Percentiles rank a stretch among this genome's conserved stretches.
Evolutionary conservation across 2,329 filamentous ascomycete species (phyloP).

Genomic region (Colletotrichum coccodes): DNA sequence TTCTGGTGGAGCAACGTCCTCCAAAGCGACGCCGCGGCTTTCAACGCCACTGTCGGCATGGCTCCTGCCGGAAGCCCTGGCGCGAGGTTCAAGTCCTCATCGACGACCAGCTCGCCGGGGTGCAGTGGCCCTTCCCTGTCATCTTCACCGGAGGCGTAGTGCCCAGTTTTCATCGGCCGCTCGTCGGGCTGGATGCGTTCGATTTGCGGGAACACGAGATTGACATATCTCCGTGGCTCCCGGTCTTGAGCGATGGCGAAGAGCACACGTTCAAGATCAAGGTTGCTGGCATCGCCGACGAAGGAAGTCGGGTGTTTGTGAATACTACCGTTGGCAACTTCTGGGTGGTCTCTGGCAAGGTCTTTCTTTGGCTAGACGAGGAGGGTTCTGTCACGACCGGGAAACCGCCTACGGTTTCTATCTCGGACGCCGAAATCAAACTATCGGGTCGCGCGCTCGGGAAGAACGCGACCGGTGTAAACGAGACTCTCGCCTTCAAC

Average conservation of each 20-base stretch:
- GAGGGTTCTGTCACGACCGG: constrained; percentile 63
- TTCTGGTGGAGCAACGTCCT: constrained; percentile 89
- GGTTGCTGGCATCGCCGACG: constrained; percentile 72
- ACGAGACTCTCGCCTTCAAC: constrained; percentile 68
- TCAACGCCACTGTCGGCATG: constrained; percentile 63
- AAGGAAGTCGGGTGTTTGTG: constrained; percentile 56
- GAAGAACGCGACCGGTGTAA: constrained; percentile 60
- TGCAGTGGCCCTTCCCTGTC: constrained; percentile 84
- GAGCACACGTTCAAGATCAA: constrained; percentile 75
- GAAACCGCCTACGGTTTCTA: constrained; percentile 42
- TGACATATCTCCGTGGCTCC: constrained; percentile 82
- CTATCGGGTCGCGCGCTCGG: constrained; percentile 58
- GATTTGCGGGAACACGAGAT: constrained; percentile 84
- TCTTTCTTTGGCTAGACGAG: constrained; percentile 79
- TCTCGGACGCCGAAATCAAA: constrained; percentile 54
- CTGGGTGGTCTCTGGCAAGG: constrained; percentile 83
- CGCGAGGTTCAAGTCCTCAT: constrained; percentile 82
- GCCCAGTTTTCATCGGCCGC: constrained; percentile 79
- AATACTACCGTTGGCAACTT: constrained; percentile 68
- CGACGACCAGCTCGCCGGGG: constrained; percentile 77
- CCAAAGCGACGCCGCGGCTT: constrained; percentile 67
- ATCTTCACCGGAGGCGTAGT: constrained; percentile 86
- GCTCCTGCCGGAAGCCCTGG: constrained; percentile 76
- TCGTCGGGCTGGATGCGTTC: constrained; percentile 83
- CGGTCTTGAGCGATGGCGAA: constrained; percentile 72